These are phyloP conservation scores for Ceratocystis albifundus DNA, from an alignment of 2,329 filamentous ascomycete species.

Conservation along the genomic window DNA sequence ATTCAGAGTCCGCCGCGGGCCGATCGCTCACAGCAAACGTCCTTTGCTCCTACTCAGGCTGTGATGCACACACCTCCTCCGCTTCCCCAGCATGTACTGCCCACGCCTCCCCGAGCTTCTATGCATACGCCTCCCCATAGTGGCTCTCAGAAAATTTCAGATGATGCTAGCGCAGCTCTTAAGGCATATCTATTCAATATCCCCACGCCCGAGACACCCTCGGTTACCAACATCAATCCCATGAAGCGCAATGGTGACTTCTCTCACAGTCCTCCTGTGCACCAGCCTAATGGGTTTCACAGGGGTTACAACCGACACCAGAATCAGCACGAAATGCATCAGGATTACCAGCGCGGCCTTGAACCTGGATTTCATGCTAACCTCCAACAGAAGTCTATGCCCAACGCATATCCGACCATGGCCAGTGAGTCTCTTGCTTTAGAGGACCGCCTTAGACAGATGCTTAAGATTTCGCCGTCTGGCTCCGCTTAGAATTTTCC, in stretches of 20 bases:
- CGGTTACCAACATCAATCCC: not conserved
- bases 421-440: conserved; percentile 1
- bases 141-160: conserved; percentile 21
- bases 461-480: conserved; percentile 20
- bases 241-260: conserved; percentile 9
- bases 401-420: conserved; percentile 1
- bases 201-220: conserved; percentile 16
- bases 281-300: conserved; percentile 10
- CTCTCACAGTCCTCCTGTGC: not conserved
- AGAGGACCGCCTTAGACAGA: conserved; percentile 20
- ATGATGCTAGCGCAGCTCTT: conserved; percentile 38
- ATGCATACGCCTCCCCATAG: conserved; percentile 18
- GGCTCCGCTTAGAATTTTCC: not conserved
- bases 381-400: not conserved
- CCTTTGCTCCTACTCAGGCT: not conserved
- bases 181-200: conserved; percentile 45
- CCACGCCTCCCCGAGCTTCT: conserved; percentile 12
- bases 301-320: not conserved
- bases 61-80: conserved; percentile 17
- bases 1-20: conserved; percentile 12
- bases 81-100: conserved; percentile 5
- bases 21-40: not conserved
- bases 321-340: not conserved
- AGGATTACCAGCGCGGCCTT: conserved; percentile 1
- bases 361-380: conserved; percentile 17